A percentile compares a stretch with the other conserved stretches of the same genome.
phyloP scores from a whole-genome alignment of 2,329 filamentous ascomycete genomes.

The Cytospora piceae region DNA sequence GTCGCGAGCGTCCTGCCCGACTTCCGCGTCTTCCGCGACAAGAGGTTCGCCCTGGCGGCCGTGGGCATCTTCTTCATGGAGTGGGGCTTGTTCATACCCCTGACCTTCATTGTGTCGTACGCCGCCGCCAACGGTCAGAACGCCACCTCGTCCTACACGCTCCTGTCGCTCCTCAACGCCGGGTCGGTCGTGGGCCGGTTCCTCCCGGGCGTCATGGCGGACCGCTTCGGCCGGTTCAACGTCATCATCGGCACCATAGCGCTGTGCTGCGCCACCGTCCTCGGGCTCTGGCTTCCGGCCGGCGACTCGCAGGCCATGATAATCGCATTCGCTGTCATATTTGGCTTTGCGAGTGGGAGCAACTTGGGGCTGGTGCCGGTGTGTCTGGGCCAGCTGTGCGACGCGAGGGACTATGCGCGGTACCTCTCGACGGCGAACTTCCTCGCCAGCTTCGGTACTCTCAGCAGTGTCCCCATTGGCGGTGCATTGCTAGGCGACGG shows the following conservation, averaged over 20 bases:
- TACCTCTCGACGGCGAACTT: slow-evolving; percentile 86
- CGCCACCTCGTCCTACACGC: slow-evolving; percentile 67
- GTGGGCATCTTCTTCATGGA: slow-evolving; percentile 71
- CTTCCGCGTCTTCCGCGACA: slow-evolving; percentile 63
- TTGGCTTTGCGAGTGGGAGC: slow-evolving; percentile 79
- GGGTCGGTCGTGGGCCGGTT: slow-evolving; percentile 77
- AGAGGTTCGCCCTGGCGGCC: slow-evolving; percentile 63
- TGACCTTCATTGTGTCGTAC: slow-evolving; percentile 78
- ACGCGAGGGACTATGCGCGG: slow-evolving; percentile 74
- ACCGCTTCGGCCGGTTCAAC: slow-evolving; percentile 80
- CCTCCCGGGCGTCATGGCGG: slow-evolving; percentile 75
- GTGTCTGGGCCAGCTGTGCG: slow-evolving; percentile 79
- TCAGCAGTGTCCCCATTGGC: slow-evolving; percentile 51
- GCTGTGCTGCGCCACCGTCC: slow-evolving; percentile 56
- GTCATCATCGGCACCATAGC: slow-evolving; percentile 71
- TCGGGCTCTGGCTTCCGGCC: slow-evolving; percentile 73
- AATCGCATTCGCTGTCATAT: slow-evolving; percentile 70
- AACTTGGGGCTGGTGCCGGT: slow-evolving; percentile 80
- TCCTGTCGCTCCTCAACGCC: slow-evolving; percentile 81
- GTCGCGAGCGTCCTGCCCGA: slow-evolving; percentile 56
- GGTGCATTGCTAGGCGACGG: slow-evolving; percentile 44
- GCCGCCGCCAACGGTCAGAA: slow-evolving; percentile 65
- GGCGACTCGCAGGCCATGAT: slow-evolving; percentile 58
- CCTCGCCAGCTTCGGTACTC: slow-evolving; percentile 72
- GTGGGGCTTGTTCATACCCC: slow-evolving; percentile 72